Base-by-base conservation (phyloP, 2,329 filamentous ascomycete genomes). In the Knoxdaviesia capensis region DNA sequence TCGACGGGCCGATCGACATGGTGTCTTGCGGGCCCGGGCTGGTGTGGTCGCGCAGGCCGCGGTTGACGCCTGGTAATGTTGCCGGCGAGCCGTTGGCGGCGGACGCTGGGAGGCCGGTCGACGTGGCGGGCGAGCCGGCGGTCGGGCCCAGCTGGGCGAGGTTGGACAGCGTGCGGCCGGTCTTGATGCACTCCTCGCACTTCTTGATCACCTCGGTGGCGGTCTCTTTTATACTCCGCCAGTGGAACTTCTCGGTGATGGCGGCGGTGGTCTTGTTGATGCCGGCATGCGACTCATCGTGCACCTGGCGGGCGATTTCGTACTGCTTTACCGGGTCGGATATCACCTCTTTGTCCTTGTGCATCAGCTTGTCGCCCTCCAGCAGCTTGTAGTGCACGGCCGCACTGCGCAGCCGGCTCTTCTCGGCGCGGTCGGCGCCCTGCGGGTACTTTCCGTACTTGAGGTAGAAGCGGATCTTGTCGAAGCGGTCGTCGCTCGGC, bases 211-310 rank as follows among this genome's bases (percentile, higher is more conserved):
- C 87, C 56, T 88, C 78, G 56, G 81, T 90, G 47, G 94, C 90
- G 1, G 88, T 96, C 60, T 94, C 87, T 58, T 96, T 98, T 63
- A 96, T 96, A 46, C 88, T 75, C 39, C 92, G 87, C 90, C 90
- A 98, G 61, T 96, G 90, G 56, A 88, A 94, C 54, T 80, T 81
- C 55, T 94, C 84, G 7, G 88, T 85, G 52, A 98, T 94, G 20
- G 77, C 80, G 20, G 88, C 87, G 1, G 88, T 96, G 0, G 88
- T 96, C 64, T 94, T 94, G 66, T 98, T 98, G 66, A 96, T 96
- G 41, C 90, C 90, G 6, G 81, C 85, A 55, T 98, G 90, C 36
- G 78, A 70, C 43, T 63, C 59, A 44, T 75, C 66, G 59, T 98
- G 90, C 34, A 87, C 70, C 44, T 70, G 66, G 38, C 81, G 69